These are phyloP conservation scores for Daldinia decipiens DNA, from an alignment of 495 filamentous ascomycete species.

Conservation along the genomic window DNA sequence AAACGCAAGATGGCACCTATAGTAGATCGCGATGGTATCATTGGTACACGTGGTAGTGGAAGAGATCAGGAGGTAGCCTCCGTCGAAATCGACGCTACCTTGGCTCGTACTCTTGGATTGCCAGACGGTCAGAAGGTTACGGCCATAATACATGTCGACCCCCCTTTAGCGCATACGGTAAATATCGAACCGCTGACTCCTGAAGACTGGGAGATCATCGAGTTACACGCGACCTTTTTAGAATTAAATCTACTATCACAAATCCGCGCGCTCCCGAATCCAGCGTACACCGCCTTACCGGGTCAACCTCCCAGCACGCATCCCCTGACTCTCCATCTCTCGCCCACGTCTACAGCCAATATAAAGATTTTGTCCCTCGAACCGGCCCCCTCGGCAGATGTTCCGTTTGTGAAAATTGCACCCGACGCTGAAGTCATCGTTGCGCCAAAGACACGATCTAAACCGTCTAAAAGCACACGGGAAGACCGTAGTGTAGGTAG, in stretches of 20 bases:
- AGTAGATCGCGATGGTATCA: conserved; percentile 76
- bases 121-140: conserved; percentile 85
- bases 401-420: conserved; percentile 88
- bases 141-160: conserved; percentile 80
- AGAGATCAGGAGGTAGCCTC: conserved; percentile 77
- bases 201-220: conserved; percentile 98
- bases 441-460: conserved; percentile 78
- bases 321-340: conserved; percentile 90
- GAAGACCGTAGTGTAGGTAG: conserved; percentile 76
- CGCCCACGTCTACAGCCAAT: conserved; percentile 93
- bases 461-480: conserved; percentile 58
- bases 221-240: conserved; percentile 92
- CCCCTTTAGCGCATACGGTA: conserved; percentile 87
- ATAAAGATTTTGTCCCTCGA: conserved; percentile 83
- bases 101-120: conserved; percentile 83
- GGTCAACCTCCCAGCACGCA: conserved; percentile 65
- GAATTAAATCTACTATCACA: conserved; percentile 94
- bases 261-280: conserved; percentile 91
- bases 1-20: conserved; percentile 79
- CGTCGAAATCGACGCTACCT: conserved; percentile 90
- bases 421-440: conserved; percentile 97
- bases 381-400: conserved; percentile 72
- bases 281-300: conserved; percentile 64
- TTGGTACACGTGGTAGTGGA: conserved; percentile 60
- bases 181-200: conserved; percentile 95